Conservation (phyloP, 2,329 filamentous ascomycete genomes). For the Trichoderma atroviride region DNA sequence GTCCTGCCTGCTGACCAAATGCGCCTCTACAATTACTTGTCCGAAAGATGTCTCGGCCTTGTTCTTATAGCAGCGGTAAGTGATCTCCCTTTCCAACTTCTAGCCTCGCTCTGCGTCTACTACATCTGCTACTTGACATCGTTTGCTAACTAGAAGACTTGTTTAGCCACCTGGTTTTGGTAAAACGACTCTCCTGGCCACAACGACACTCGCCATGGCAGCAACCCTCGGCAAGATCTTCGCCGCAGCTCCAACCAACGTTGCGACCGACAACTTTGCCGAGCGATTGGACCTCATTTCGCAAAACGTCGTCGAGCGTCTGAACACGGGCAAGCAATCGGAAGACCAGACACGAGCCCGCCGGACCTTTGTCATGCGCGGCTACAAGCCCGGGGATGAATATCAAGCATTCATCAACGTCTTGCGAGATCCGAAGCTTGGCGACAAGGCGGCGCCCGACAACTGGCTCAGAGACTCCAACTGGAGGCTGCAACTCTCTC, state of each 20-base stretch:
- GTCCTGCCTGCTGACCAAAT: neutral
- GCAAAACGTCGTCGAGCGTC: neutral
- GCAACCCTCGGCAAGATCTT: slow-evolving; percentile 14
- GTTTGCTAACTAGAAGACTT: slow-evolving; percentile 4
- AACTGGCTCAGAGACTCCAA: neutral
- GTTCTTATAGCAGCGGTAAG: neutral
- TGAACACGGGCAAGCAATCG: neutral
- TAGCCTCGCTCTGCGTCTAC: neutral
- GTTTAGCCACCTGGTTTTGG: slow-evolving; percentile 25
- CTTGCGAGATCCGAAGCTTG: neutral
- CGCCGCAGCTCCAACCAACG: slow-evolving; percentile 19
- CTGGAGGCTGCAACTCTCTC: slow-evolving; percentile 29
- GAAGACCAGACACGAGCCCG: neutral
- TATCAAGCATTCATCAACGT: neutral
- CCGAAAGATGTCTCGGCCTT: neutral
- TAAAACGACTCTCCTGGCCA: slow-evolving; percentile 15
- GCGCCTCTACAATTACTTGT: neutral
- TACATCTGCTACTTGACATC: neutral
- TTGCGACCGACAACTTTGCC: slow-evolving; percentile 21
- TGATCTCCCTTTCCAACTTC: neutral
- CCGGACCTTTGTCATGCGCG: neutral
- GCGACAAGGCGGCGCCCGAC: neutral
- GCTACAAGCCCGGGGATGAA: neutral
- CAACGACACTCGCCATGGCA: slow-evolving; percentile 9
- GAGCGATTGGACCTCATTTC: neutral